Evolutionary conservation across 2,329 filamentous ascomycete species (phyloP), one percentile per base, ranked within the genome.

Genomic region (Metarhizium sp.): DNA sequence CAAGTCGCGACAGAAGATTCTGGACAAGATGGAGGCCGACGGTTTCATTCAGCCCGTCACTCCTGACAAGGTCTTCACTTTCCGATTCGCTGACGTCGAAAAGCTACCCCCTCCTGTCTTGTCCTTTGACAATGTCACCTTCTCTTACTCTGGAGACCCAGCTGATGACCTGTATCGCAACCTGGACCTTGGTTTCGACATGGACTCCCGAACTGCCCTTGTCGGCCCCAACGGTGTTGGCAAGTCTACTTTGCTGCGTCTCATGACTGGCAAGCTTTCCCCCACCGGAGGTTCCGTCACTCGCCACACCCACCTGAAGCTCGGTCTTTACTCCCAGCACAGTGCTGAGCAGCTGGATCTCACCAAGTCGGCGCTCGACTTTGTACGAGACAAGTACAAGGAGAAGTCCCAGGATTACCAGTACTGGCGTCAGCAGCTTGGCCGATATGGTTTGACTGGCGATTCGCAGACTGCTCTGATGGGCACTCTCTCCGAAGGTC

Each of bases 11-110:
- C 94, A 99, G 77, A 99, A 99, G 90, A 97, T 97, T 74, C 82
- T 97, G 63, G 94, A 99, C 83, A 99, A 99, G 86, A 99, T 99
- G 94, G 92, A 97, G 81, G 94, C 95, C 65, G 94, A 99, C 67
- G 94, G 94, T 63, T 94, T 97, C 75, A 97, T 99, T 70, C 87
- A 99, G 75, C 89, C 90, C 56, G 91, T 99, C 59, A 75, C 80
- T 55, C 75, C 83, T 61, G 94, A 99, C 75, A 83, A 85, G 59
- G 87, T 96, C 69, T 99, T 99, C 78, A 92, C 87, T 57, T 99
- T 99, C 87, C 87, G 92, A 68, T 99, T 99, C 73, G 94, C 94
- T 63, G 92, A 97, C 68, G 94, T 97, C 54, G 94, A 99, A 71
- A 99, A 99, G 82, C 86, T 99, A n/a, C 94, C 94, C 13, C 95